These are phyloP conservation scores for Physaria fendleri DNA, from an alignment of 345 rosid genomes.

Conservation along the genomic window DNA sequence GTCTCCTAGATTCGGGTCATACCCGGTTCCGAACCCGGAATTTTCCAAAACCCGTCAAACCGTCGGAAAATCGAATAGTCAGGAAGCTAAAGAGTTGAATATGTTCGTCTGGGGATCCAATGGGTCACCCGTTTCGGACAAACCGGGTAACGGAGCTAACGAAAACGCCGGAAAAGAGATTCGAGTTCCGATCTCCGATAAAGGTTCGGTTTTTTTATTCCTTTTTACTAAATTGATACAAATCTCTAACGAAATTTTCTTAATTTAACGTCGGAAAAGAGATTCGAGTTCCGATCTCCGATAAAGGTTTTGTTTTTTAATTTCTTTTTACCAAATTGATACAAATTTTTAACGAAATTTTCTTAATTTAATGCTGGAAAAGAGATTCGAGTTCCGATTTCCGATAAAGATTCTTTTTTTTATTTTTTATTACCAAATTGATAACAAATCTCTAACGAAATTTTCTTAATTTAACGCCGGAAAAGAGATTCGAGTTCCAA, in stretches of 20 bases:
- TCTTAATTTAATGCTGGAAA: constrained; percentile 68
- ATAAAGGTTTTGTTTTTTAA: too few relatives aligned
- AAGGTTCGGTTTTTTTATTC: too few relatives aligned
- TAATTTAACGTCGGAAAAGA: constrained; percentile 78
- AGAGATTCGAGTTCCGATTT: constrained; percentile 77
- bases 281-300: constrained; percentile 74
- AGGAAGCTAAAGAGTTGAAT: constrained; percentile 77
- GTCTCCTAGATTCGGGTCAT: constrained; percentile 59
- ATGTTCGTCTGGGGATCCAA: constrained; percentile 95
- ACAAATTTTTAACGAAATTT: too few relatives aligned
- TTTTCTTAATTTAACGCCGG: too few relatives aligned
- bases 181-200: constrained; percentile 72
- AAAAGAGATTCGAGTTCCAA: constrained; percentile 80
- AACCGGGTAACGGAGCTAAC: constrained; percentile 38
- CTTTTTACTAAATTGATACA: too few relatives aligned
- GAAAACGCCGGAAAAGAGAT: constrained; percentile 86
- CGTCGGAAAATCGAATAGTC: constrained; percentile 37
- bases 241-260: too few relatives aligned
- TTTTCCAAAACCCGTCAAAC: constrained; percentile 39
- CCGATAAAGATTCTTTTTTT: too few relatives aligned
- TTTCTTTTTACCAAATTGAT: background rate
- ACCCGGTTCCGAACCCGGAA: constrained; percentile 75
- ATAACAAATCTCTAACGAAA: too few relatives aligned
- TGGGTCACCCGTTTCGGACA: constrained; percentile 90
- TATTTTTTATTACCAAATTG: background rate